Percentiles rank a stretch among this genome's conserved stretches.
Evolutionary conservation across 2,329 filamentous ascomycete species (phyloP).

Genomic region (Fonsecaea erecta): DNA sequence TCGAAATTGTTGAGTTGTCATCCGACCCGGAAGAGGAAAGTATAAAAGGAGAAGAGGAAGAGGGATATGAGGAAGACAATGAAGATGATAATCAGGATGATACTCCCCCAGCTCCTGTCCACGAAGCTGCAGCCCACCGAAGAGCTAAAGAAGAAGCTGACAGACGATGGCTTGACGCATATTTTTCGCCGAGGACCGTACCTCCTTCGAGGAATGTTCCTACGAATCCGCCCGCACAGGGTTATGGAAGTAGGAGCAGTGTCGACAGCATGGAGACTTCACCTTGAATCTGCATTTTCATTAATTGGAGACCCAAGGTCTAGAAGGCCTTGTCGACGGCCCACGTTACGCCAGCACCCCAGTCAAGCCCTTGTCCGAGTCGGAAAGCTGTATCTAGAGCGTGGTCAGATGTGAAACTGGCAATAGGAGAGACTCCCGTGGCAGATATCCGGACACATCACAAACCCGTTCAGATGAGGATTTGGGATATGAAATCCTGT

Average conservation of each 20-base stretch:
- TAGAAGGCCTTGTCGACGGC: background rate
- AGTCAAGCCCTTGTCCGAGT: background rate
- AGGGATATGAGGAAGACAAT: too few relatives aligned
- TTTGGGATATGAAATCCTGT: background rate
- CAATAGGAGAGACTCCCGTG: background rate
- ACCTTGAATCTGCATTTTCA: background rate
- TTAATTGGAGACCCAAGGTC: background rate
- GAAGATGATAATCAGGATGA: too few relatives aligned
- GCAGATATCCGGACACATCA: background rate
- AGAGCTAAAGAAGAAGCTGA: background rate
- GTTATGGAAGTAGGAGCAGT: slow-evolving; percentile 7
- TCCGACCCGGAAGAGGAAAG: background rate
- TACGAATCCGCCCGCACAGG: background rate
- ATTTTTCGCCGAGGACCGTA: background rate
- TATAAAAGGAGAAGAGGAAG: background rate
- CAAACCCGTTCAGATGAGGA: background rate
- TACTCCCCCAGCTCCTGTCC: background rate
- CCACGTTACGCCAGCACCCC: background rate
- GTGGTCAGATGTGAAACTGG: background rate
- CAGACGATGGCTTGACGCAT: background rate
- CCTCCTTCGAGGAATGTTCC: background rate
- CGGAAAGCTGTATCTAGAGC: background rate
- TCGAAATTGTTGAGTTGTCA: background rate
- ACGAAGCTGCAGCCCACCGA: background rate
- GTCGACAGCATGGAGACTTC: slow-evolving; percentile 1